Evolutionary conservation across 805 yeast genomes (phyloP), one percentile per base, ranked within the genome.

Genomic region (Yarrowia divulgata): DNA sequence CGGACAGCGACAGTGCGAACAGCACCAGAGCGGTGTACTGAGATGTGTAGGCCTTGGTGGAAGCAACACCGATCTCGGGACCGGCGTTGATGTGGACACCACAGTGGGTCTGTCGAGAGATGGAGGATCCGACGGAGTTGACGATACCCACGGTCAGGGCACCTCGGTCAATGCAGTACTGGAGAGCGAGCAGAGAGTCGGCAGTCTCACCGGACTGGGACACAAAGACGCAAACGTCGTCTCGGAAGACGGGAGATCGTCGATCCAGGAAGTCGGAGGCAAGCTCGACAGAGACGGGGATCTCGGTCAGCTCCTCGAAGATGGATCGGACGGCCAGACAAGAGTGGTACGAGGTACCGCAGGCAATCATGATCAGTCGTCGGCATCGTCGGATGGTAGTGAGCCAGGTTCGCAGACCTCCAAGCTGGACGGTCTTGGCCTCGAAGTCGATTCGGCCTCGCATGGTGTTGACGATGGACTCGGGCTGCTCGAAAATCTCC

Each of bases 61-160:
- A 93, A 12, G 99, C 99, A 74, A 95, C 99, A 80, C 99, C 98
- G 73, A 95, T 95, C 82, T 95, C 99, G 57, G 99, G 99, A 73
- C 99, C 99, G 62, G 99, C 99, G 78, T 95, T 95, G 79, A 95
- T 93, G 80, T 95, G 99, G 69, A 95, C 97, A 87, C 99, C 99
- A 84, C 99, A 95, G 81, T 93, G 97, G 29, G 99, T 95, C 77
- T 88, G 93, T 82, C 99, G 89, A 8, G 98, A 94, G 79, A 95
- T 92, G 50, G 95, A 88, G 6, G 99, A 95, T 77, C 99, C 99
- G 52, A 95, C 99, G 73, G 93, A 86, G 84, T 95, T 95, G 72
- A 95, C 99, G 76, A 95, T 91, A 82, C 99, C 99, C 70, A 95
- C 95, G 37, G 97, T 93, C 73, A 96, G 84, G 42, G 99, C 98